These are phyloP conservation scores for Dothistroma septosporum DNA, from an alignment of 2,329 filamentous ascomycete species.

Conservation along the genomic window DNA sequence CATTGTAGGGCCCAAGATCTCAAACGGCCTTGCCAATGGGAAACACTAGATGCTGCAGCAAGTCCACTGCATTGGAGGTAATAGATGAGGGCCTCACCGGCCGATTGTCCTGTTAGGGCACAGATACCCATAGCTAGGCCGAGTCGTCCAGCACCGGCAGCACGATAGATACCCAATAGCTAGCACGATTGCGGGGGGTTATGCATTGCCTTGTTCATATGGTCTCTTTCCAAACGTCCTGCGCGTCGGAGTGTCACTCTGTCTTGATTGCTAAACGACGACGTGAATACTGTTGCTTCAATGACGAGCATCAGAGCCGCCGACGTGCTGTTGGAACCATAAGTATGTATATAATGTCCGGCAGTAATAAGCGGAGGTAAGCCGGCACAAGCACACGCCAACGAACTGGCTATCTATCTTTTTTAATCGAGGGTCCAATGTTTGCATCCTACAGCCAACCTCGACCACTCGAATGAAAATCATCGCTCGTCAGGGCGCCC, in stretches of 20 bases:
- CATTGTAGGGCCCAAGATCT: constrained; percentile 50
- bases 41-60: constrained; percentile 2
- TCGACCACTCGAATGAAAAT: constrained; percentile 27
- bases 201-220: no score
- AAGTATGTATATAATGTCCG: no score
- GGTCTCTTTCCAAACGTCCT: no score
- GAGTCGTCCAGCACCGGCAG: neutral
- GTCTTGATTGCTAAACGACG: no score
- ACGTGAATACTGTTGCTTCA: no score
- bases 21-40: constrained; percentile 35
- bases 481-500: constrained; percentile 31
- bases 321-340: no score
- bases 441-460: neutral
- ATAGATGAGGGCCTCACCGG: neutral
- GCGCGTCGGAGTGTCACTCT: no score
- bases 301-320: no score
- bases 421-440: neutral
- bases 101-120: neutral
- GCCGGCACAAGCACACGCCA: no score
- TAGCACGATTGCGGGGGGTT: neutral
- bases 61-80: neutral
- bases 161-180: neutral
- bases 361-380: no score
- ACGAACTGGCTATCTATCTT: no score
- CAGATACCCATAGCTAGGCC: neutral